These are phyloP conservation scores for Digitaria exilis DNA, from an alignment of 202 grass and related monocot species.

Conservation along the genomic window DNA sequence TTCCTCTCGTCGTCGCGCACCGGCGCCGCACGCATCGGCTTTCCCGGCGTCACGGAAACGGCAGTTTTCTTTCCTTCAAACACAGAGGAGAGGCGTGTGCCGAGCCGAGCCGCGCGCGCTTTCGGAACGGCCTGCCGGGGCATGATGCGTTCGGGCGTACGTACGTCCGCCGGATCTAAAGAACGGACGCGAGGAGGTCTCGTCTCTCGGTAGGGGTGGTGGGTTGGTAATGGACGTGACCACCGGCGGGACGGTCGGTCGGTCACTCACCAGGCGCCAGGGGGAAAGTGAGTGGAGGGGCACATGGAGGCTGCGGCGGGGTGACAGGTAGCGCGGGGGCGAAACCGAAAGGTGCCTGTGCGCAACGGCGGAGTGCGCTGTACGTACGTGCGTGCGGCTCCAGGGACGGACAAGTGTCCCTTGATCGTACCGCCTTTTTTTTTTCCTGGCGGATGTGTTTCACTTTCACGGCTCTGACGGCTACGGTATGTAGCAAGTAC, in stretches of 20 bases:
- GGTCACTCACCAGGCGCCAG: not conserved
- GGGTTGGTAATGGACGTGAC: not conserved
- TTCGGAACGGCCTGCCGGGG: not conserved
- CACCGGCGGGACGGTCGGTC: not conserved
- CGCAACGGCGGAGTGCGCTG: not conserved
- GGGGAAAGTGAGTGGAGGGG: not conserved
- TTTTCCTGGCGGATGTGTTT: not conserved
- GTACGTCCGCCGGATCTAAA: not conserved
- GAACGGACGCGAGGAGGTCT: constrained; percentile 39
- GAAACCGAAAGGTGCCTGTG: constrained; percentile 45
- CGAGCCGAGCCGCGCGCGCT: not conserved
- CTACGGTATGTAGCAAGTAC: not conserved
- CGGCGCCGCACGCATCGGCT: not conserved
- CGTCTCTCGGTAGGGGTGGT: not conserved
- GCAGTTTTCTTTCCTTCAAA: too few relatives aligned
- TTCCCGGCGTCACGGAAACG: not conserved
- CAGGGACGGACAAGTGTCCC: constrained; percentile 24
- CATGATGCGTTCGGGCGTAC: not conserved
- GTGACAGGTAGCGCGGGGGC: constrained; percentile 48
- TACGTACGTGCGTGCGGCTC: constrained; percentile 18
- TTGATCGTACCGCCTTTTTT: not conserved
- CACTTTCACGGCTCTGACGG: not conserved
- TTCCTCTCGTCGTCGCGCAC: not conserved
- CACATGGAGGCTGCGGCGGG: constrained; percentile 44
- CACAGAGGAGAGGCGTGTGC: not conserved